Conservation (phyloP, 176 grass and related monocot species). For the maize (Zea mays) region DNA sequence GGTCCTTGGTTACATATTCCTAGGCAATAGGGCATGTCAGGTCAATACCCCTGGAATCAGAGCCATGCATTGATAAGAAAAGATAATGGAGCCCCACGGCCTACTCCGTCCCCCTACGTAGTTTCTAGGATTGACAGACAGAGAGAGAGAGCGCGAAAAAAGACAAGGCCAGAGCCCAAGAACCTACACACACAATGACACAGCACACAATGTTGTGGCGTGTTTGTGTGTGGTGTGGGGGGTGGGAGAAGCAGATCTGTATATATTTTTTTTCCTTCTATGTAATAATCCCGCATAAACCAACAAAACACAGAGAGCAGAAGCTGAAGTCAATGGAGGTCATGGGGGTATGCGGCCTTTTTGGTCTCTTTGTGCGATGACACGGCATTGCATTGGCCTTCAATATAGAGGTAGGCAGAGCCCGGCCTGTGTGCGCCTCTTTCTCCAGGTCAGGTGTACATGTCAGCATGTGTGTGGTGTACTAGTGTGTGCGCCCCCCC, state of each 20-base stretch:
- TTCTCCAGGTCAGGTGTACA: slow-evolving; percentile 49
- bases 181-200: slow-evolving; percentile 40
- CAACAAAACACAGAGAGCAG: slow-evolving; percentile 54
- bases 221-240: background rate
- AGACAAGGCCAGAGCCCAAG: slow-evolving; percentile 63
- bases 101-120: background rate
- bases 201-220: slow-evolving; percentile 19
- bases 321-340: slow-evolving; percentile 56
- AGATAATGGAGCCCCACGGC: slow-evolving; percentile 45
- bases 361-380: slow-evolving; percentile 76
- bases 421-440: slow-evolving; percentile 31
- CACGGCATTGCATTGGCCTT: slow-evolving; percentile 55
- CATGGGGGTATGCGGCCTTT: slow-evolving; percentile 52
- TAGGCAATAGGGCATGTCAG: slow-evolving; percentile 79
- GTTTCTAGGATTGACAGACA: slow-evolving; percentile 32
- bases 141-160: slow-evolving; percentile 19
- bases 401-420: slow-evolving; percentile 49
- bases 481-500: slow-evolving; percentile 10
- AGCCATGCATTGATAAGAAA: slow-evolving; percentile 83
- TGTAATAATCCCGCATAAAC: slow-evolving; percentile 51
- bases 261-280: slow-evolving; percentile 1
- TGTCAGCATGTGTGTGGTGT: slow-evolving; percentile 7
- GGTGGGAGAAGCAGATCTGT: background rate
- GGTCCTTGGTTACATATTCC: slow-evolving; percentile 73
- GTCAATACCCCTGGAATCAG: slow-evolving; percentile 90